Evolutionary conservation across 2,329 filamentous ascomycete genomes (phyloP).

Genomic region (Blastomyces emzantsi): DNA sequence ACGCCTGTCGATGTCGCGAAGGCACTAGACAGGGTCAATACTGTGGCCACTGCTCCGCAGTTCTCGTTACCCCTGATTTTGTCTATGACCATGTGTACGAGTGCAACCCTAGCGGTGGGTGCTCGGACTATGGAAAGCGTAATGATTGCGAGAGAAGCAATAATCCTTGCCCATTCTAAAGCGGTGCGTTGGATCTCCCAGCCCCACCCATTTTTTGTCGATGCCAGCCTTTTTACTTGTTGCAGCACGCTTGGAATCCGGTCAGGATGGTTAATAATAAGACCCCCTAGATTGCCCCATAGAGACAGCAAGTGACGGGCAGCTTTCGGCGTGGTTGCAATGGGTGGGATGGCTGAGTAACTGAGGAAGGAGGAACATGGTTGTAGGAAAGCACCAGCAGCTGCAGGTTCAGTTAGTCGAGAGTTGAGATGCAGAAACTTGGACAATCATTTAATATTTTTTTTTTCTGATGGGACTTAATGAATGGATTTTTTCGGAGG

Average conservation of each 20-base stretch:
- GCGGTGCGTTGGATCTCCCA: not conserved
- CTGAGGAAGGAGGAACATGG: not conserved
- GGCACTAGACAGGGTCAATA: conserved; percentile 5
- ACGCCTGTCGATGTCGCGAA: not conserved
- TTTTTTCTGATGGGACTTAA: not conserved
- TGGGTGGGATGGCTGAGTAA: not conserved
- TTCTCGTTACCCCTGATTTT: not conserved
- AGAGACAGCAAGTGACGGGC: not conserved
- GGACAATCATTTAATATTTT: not conserved
- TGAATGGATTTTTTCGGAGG: not conserved
- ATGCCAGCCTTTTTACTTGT: not conserved
- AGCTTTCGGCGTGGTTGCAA: no score
- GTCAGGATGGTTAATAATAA: not conserved
- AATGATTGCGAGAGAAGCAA: not conserved
- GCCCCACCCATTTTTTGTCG: not conserved
- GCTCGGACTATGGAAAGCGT: not conserved
- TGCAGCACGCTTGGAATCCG: not conserved
- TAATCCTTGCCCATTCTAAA: conserved; percentile 1
- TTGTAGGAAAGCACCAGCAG: not conserved
- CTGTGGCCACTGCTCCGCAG: conserved; percentile 1
- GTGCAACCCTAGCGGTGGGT: not conserved
- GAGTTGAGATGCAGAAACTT: not conserved
- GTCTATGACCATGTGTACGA: conserved; percentile 7
- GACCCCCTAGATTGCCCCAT: no score
- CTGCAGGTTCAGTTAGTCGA: not conserved